phyloP scores from a whole-genome alignment of 2,329 filamentous ascomycete genomes.

The Dothideomycetes sp. region DNA sequence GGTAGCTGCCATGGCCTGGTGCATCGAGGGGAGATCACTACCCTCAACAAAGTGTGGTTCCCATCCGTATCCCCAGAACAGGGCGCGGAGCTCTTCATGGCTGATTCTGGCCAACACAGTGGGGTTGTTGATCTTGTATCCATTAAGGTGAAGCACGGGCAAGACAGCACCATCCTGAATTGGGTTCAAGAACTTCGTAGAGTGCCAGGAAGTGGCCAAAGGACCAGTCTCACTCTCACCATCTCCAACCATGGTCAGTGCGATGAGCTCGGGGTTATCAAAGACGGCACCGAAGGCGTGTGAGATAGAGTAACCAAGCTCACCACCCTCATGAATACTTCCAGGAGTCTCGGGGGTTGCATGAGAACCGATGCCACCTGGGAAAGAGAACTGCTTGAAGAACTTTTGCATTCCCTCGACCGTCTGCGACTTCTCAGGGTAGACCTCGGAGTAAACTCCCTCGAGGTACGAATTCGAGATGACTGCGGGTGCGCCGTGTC shows the following conservation, averaged over 20 bases:
- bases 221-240: conserved; percentile 75
- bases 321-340: conserved; percentile 67
- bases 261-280: conserved; percentile 63
- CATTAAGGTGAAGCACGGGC: conserved; percentile 67
- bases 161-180: conserved; percentile 68
- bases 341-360: conserved; percentile 71
- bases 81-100: conserved; percentile 57
- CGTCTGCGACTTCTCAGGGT: conserved; percentile 61
- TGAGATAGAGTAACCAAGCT: conserved; percentile 71
- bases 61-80: conserved; percentile 69
- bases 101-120: conserved; percentile 63
- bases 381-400: conserved; percentile 78
- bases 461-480: conserved; percentile 69
- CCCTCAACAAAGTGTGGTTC: conserved; percentile 73
- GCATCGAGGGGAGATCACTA: conserved; percentile 61
- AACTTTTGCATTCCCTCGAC: conserved; percentile 59
- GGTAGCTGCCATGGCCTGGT: conserved; percentile 71
- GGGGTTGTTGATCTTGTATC: conserved; percentile 78
- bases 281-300: conserved; percentile 70
- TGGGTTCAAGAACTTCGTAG: conserved; percentile 72
- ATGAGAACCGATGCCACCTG: conserved; percentile 66
- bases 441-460: conserved; percentile 66
- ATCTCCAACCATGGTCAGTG: conserved; percentile 68
- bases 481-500: conserved; percentile 66
- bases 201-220: conserved; percentile 70